phyloP scores from a whole-genome alignment of 2,329 filamentous ascomycete genomes.

The Colletotrichum sp. region DNA sequence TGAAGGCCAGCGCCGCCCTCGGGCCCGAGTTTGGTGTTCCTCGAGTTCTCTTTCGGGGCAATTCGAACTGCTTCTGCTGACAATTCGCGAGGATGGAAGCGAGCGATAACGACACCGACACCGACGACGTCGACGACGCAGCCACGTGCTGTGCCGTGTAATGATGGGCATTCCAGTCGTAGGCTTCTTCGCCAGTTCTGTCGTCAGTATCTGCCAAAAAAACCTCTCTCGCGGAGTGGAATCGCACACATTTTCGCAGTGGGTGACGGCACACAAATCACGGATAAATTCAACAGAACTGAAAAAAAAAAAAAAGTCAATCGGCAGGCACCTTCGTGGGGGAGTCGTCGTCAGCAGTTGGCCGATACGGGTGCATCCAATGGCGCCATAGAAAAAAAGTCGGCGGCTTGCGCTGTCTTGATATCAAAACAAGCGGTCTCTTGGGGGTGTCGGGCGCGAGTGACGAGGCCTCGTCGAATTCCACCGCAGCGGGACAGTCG shows the following conservation, averaged over 20 bases:
- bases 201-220: neutral
- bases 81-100: neutral
- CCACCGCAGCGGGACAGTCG: neutral
- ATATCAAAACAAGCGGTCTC: conserved; percentile 11
- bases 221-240: neutral
- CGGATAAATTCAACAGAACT: neutral
- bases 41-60: neutral
- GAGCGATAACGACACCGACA: neutral
- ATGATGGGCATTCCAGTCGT: neutral
- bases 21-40: neutral
- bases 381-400: neutral
- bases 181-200: neutral
- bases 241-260: neutral
- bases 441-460: neutral
- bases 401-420: neutral
- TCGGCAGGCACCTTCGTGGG: neutral
- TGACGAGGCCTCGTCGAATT: conserved; percentile 9
- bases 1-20: neutral
- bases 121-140: neutral
- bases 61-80: neutral
- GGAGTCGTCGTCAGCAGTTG: conserved; percentile 10
- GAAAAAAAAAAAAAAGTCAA: neutral
- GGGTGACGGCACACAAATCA: neutral
- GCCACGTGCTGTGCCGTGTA: neutral
- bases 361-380: neutral